Evolutionary conservation across 2,329 filamentous ascomycete genomes (phyloP).

Genomic region (Exophiala viscosa): DNA sequence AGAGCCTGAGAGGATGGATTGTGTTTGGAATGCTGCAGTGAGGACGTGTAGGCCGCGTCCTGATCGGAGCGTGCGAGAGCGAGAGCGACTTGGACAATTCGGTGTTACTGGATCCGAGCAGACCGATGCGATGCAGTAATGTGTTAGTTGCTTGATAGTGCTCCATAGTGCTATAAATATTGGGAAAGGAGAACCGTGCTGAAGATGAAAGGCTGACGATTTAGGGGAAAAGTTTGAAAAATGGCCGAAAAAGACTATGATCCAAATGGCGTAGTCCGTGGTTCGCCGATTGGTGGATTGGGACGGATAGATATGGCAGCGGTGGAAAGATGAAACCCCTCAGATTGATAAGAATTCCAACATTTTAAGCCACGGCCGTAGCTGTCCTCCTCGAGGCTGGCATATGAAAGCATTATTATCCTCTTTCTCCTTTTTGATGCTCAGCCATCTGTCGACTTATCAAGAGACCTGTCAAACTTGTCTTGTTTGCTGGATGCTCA

Average conservation of each 20-base stretch:
- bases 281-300: too few species aligned
- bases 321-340: neutral
- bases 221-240: neutral
- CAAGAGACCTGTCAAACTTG: too few species aligned
- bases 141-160: neutral
- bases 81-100: neutral
- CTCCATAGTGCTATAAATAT: neutral
- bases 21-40: neutral
- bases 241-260: slow-evolving; percentile 13
- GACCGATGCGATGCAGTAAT: neutral
- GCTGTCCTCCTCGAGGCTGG: too few species aligned
- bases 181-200: neutral
- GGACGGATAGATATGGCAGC: too few species aligned
- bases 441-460: too few species aligned
- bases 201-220: neutral
- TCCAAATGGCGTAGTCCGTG: too few species aligned
- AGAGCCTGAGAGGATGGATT: neutral
- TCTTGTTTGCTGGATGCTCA: too few species aligned
- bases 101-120: neutral
- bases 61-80: neutral
- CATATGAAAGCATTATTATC: too few species aligned
- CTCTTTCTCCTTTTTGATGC: too few species aligned
- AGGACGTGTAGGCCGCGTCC: neutral
- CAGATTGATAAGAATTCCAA: neutral
- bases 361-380: too few species aligned